phyloP scores from a whole-genome alignment of 768 basidiomycete species.

The Mycena galopus region DNA sequence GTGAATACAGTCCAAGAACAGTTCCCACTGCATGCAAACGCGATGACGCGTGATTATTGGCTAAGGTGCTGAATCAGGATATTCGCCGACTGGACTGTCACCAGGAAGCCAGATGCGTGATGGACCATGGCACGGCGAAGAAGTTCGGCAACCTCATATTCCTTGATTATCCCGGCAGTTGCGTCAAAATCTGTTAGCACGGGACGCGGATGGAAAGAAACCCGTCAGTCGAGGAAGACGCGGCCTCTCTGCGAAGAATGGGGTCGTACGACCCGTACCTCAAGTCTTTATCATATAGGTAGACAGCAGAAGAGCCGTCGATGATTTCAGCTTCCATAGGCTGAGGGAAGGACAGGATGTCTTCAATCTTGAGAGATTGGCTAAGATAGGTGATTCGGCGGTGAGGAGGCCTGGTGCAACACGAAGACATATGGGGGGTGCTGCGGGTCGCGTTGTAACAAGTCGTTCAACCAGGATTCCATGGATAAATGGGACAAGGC shows the following conservation, averaged over 20 bases:
- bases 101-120: neutral
- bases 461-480: slow-evolving; percentile 60
- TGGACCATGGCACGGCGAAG: neutral
- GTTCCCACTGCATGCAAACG: neutral
- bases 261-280: neutral
- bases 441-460: slow-evolving; percentile 58
- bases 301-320: neutral
- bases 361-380: neutral
- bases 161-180: neutral
- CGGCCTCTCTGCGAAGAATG: neutral
- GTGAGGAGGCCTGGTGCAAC: slow-evolving; percentile 46
- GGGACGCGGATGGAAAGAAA: neutral
- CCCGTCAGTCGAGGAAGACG: neutral
- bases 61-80: neutral
- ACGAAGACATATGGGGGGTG: slow-evolving; percentile 56
- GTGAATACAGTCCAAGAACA: neutral
- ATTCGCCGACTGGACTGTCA: neutral
- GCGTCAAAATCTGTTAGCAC: neutral
- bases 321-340: neutral
- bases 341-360: neutral
- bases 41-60: neutral
- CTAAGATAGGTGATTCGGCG: neutral
- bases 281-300: neutral
- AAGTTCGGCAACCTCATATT: neutral
- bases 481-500: slow-evolving; percentile 55